Base-by-base conservation (phyloP, 2,329 filamentous ascomycete genomes). In the Ascochyta lentis region DNA sequence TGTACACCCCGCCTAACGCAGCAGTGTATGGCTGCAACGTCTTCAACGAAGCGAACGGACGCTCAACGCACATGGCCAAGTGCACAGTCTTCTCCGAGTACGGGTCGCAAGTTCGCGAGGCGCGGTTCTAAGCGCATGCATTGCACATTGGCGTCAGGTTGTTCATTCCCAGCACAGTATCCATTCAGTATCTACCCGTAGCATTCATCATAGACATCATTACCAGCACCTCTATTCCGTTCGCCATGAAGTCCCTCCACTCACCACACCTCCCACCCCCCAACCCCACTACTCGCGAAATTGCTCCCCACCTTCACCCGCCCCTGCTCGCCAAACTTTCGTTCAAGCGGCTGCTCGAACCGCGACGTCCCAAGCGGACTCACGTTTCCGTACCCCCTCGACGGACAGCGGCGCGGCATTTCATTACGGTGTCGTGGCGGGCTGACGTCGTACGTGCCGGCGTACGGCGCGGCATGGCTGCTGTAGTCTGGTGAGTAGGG, bases 1-100 rank as follows among this genome's bases (percentile, higher is more conserved):
- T 96, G 57, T 95, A 95, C 72, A 94, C 91, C 13, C 93, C 93
- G 33, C 93, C 93, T 3, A 96, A 96, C 68, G 92, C 94, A 34
- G 91, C 91, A 34, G 89, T 85, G 56, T 85, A 86, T 57, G 93
- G 93, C 23, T 96, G 91, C 75, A 84, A 91, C 68, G 86, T 94
- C 70, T 97, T 94, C 74, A 85, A 94, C 68, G 84, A 88, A 61
- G 81, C 82, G 65, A 96, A 91, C 3, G 90, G 93, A 0, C 57
- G 58, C 8, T 56, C 67, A 3, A 64, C 40, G 1, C 71, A 74
- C 44, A 61, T 69, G 41, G 63, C 64, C 5, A 63, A 66, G 37
- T 74, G 71, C 47, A 64, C 66, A 5, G 61, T 72, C 23, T 76
- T 66, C 49, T 76, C 73, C 1, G 71, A 74, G 55, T 74, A 73